These are phyloP conservation scores for Mycosphaerella arachidis DNA, from an alignment of 2,329 filamentous ascomycete genomes.

Conservation along the genomic window DNA sequence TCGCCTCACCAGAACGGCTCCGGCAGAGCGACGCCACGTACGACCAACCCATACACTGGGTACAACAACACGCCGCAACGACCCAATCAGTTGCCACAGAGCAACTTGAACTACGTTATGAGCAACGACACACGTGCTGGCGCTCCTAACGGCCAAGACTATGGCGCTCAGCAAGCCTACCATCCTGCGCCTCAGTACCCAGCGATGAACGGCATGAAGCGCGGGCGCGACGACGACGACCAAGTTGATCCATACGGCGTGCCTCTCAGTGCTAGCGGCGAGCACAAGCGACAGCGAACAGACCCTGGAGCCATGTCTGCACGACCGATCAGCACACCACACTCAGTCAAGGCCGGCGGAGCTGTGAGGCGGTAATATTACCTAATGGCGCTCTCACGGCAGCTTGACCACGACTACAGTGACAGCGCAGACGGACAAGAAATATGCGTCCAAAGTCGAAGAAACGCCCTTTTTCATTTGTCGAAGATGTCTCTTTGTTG, in stretches of 20 bases:
- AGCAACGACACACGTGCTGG: conserved; percentile 59
- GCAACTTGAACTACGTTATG: conserved; percentile 85
- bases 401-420: conserved; percentile 12
- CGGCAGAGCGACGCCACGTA: conserved; percentile 80
- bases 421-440: conserved; percentile 13
- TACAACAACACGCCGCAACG: conserved; percentile 79
- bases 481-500: conserved; percentile 7
- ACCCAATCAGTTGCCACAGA: conserved; percentile 59
- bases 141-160: conserved; percentile 47
- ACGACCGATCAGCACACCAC: conserved; percentile 30
- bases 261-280: conserved; percentile 57
- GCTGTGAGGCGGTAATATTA: conserved; percentile 23
- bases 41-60: conserved; percentile 63
- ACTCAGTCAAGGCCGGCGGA: conserved; percentile 30
- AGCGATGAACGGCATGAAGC: conserved; percentile 65
- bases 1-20: conserved; percentile 79
- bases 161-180: conserved; percentile 67
- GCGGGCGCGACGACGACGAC: conserved; percentile 59
- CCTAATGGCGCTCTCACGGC: conserved; percentile 13
- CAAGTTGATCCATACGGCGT: conserved; percentile 62
- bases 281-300: conserved; percentile 76
- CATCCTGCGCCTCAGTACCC: conserved; percentile 51
- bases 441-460: conserved; percentile 13
- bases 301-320: conserved; percentile 29
- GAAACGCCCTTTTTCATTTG: conserved; percentile 7